phyloP scores from a whole-genome alignment of 139 green algal species.

The Volvox reticuliferus region DNA sequence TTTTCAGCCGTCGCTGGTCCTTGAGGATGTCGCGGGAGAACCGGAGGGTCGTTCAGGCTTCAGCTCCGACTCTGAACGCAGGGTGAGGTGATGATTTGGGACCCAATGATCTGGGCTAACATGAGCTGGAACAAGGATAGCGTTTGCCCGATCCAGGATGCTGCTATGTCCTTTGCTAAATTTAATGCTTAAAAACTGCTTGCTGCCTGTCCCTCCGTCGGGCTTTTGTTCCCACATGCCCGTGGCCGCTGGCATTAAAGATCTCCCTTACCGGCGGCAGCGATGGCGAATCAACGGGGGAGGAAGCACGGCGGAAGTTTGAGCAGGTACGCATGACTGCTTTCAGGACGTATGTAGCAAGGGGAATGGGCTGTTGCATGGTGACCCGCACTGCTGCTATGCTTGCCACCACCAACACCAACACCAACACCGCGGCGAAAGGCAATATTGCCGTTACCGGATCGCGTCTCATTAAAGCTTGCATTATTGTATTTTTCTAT shows the following conservation, averaged over 20 bases:
- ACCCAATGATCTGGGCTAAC: not conserved
- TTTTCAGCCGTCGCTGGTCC: not conserved
- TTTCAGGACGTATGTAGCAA: not conserved
- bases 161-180: not conserved
- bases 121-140: not conserved
- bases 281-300: not conserved
- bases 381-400: too few species aligned
- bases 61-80: slow-evolving; percentile 35
- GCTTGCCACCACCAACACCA: not conserved
- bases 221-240: not conserved
- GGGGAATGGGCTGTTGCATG: not conserved
- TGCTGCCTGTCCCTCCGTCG: not conserved
- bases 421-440: too few species aligned
- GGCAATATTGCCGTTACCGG: too few species aligned
- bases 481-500: too few species aligned
- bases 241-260: not conserved
- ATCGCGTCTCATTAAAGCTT: too few species aligned
- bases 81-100: not conserved
- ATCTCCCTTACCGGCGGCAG: slow-evolving; percentile 17
- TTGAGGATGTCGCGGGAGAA: not conserved
- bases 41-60: slow-evolving; percentile 8
- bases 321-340: not conserved
- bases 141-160: not conserved
- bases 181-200: not conserved
- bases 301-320: slow-evolving; percentile 7